These are phyloP conservation scores for Saccharomycopsis capsularis DNA, from an alignment of 805 yeast species.

Conservation along the genomic window DNA sequence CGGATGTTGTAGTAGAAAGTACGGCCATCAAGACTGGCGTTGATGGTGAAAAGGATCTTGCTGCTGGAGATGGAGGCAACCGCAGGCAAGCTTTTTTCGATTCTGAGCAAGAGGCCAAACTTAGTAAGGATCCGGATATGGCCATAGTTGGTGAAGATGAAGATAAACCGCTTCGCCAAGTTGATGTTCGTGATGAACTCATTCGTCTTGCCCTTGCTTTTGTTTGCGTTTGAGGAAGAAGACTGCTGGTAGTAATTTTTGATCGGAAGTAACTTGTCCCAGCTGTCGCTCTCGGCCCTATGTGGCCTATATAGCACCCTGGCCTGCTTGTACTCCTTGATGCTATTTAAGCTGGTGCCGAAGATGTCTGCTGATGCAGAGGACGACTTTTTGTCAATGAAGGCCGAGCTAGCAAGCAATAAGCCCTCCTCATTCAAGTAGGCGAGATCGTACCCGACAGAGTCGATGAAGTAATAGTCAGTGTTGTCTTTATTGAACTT, in stretches of 20 bases:
- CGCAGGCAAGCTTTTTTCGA: slow-evolving; percentile 68
- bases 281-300: slow-evolving; percentile 50
- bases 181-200: slow-evolving; percentile 68
- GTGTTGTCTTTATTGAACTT: slow-evolving; percentile 42
- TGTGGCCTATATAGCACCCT: slow-evolving; percentile 65
- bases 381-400: slow-evolving; percentile 26
- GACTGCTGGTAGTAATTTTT: slow-evolving; percentile 19
- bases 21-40: slow-evolving; percentile 32
- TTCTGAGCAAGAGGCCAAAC: slow-evolving; percentile 63
- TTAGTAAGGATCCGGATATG: slow-evolving; percentile 63
- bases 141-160: slow-evolving; percentile 72
- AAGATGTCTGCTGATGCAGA: slow-evolving; percentile 27
- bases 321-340: slow-evolving; percentile 28
- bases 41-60: slow-evolving; percentile 48
- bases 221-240: slow-evolving; percentile 1
- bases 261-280: slow-evolving; percentile 62
- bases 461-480: slow-evolving; percentile 82
- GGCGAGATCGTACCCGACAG: slow-evolving; percentile 64
- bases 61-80: slow-evolving; percentile 62
- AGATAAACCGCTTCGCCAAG: slow-evolving; percentile 51
- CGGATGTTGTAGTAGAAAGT: slow-evolving; percentile 41
- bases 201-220: slow-evolving; percentile 25
- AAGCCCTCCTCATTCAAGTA: slow-evolving; percentile 62
- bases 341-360: slow-evolving; percentile 8
- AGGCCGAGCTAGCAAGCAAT: slow-evolving; percentile 47